Evolutionary conservation across 2,329 filamentous ascomycete genomes (phyloP).

Genomic region (Aspergillus tubingensis): DNA sequence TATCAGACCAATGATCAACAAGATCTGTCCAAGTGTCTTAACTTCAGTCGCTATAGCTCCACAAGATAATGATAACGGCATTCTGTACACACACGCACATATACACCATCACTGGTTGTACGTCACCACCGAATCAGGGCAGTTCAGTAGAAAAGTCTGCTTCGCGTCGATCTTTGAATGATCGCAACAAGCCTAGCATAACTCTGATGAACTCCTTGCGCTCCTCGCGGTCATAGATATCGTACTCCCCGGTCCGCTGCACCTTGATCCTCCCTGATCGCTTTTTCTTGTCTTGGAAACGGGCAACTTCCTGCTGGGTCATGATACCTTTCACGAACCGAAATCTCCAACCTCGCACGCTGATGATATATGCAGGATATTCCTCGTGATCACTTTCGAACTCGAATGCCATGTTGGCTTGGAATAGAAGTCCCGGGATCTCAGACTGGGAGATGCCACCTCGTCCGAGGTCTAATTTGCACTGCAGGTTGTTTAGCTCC

Average conservation of each 20-base stretch:
- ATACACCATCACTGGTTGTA: too few species aligned
- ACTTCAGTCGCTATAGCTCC: too few species aligned
- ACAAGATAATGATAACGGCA: too few species aligned
- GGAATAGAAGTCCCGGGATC: slow-evolving; percentile 1
- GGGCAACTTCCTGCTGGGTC: neutral
- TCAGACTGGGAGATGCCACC: slow-evolving; percentile 6
- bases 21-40: too few species aligned
- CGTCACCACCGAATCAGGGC: neutral
- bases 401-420: slow-evolving; percentile 5
- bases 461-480: neutral
- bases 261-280: neutral
- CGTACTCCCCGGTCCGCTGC: neutral
- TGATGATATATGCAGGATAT: slow-evolving; percentile 3
- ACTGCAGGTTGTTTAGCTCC: neutral
- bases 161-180: neutral
- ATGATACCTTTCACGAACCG: neutral
- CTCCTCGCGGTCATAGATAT: neutral
- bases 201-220: neutral
- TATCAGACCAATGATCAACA: too few species aligned
- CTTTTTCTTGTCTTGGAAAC: neutral
- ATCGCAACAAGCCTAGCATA: neutral
- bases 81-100: too few species aligned
- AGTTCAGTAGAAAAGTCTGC: neutral
- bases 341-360: neutral
- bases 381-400: neutral